Base-by-base conservation (phyloP, 225 moss, liverwort and hornwort species). In the Marchantia polymorpha region DNA sequence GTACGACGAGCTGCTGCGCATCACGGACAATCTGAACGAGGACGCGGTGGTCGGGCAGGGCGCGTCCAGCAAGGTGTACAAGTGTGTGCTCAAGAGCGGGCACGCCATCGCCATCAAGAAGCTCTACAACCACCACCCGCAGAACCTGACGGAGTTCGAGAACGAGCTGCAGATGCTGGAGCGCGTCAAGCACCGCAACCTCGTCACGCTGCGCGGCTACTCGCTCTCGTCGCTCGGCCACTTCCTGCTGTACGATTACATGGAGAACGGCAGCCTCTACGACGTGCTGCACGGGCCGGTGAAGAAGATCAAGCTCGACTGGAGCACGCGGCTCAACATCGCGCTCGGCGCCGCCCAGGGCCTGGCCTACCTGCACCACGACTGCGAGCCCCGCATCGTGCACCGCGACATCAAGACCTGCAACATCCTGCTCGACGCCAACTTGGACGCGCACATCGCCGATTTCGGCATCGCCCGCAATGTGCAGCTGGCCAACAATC, bases 391-490 rank as follows among this genome's bases (percentile, higher is more conserved):
- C 15, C 96, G 91, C 64, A 92, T 96, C 19, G 92, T 96, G 58
- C 96, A 96, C 82, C 90, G 96, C 6, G 96, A 96, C 78, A 87
- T 96, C 48, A 96, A 96, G 49, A 88, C 92, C 1, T 90, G 92
- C 82, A 96, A 96, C 85, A 93, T 96, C 55, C 73, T 96, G 22
- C 87, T 96, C 10, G 96, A 96, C 64, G 82, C 85, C 25, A 90
- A 92, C 73, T 85, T 92, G 87, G 96, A 94, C 30, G 86, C 94
- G 2, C 94, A 92, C 69, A 90, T 96, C 39, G 90, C 91, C 0
- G 96, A 96, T 64, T 96, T 96, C 61, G 96, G 96, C n/a, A 92
- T 96, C 54, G 96, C 96, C 15, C 92, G 92, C 82, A 94, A 89
- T 74, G 89, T 96, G 59, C 92, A 92, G 77, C 85, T 90, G 51